Base-by-base conservation (phyloP, 176 grass and related monocot species). In the Oryza coarctata region DNA sequence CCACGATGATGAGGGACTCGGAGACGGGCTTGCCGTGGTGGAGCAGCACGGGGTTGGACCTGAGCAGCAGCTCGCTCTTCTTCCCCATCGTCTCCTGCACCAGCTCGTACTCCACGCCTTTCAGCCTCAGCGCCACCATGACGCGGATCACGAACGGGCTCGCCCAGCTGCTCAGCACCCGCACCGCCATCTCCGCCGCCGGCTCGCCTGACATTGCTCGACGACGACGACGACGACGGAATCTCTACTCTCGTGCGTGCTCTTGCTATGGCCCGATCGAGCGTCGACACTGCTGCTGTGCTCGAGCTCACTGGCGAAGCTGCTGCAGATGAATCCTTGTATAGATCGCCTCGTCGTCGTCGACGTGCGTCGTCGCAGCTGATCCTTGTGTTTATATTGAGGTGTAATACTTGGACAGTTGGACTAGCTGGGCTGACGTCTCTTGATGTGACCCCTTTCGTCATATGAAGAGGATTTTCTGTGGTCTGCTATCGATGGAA, bases 11-110 rank as follows among this genome's bases (percentile, higher is more conserved):
- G 18, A 80, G 14, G 1, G 90, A 92, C 79, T 92, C 83, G 25
- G 28, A 72, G 41, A 92, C 35, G 57, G 86, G 47, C 43, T 70
- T 79, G 31, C 64, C 90, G 29, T 60, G 32, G 50, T 92, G 86
- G 33, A 92, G 80, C 34, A 92, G 55, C 9, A 92, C 90, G 10
- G 90, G 90, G 45, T 88, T 92, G 49, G 74, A 86, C 12, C 31
- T 26, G 6, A 92, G 86, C 5, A 92, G 83, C 73, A 86, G 74
- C 39, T 85, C 73, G 57, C 83, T 92, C 74, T 88, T 83, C 63
- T 43, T 39, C 27, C 81, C 49, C 4, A 10, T n/a, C n/a, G 50
- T 12, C 70, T 87, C 87, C 74, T 89, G 66, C 22, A 86, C 11
- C 28, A 79, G 9, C 83, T 92, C 87, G 40, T 89, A 73, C 39